These are phyloP conservation scores for Hibiscus tridactylites DNA, from an alignment of 345 rosid genomes.

Conservation along the genomic window DNA sequence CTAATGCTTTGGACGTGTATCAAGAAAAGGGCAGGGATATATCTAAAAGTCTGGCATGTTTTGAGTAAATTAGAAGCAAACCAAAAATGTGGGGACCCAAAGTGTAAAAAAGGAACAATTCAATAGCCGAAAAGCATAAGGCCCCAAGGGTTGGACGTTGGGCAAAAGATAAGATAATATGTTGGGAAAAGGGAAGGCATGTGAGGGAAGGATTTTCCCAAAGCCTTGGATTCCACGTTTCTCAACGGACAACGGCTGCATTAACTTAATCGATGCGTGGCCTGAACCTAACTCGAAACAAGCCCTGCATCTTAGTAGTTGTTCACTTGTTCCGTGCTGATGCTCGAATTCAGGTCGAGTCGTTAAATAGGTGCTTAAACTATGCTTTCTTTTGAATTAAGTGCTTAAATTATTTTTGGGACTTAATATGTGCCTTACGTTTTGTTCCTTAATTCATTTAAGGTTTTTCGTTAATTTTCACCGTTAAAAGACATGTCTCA, in stretches of 20 bases:
- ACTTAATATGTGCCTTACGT: no score
- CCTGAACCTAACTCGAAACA: not conserved
- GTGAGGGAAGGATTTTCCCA: not conserved
- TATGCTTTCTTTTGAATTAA: no score
- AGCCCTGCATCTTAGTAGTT: no score
- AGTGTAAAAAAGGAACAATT: not conserved
- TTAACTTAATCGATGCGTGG: no score
- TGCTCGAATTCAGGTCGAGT: not conserved
- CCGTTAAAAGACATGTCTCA: no score
- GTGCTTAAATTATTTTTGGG: no score
- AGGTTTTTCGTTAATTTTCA: no score
- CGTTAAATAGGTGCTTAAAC: no score
- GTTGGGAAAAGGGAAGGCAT: not conserved
- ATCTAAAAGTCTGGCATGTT: not conserved
- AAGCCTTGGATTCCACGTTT: slow-evolving; percentile 24
- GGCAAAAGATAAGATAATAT: not conserved
- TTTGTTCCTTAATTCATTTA: no score
- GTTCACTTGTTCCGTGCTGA: not conserved
- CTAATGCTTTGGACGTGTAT: not conserved
- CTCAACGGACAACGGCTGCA: not conserved
- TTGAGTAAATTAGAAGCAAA: slow-evolving; percentile 16
- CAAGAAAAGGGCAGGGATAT: not conserved
- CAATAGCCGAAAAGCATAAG: not conserved
- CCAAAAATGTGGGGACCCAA: not conserved
- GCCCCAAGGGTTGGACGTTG: not conserved